Conservation (phyloP, 257 asterid species). For the Nicotiana benthamiana region DNA sequence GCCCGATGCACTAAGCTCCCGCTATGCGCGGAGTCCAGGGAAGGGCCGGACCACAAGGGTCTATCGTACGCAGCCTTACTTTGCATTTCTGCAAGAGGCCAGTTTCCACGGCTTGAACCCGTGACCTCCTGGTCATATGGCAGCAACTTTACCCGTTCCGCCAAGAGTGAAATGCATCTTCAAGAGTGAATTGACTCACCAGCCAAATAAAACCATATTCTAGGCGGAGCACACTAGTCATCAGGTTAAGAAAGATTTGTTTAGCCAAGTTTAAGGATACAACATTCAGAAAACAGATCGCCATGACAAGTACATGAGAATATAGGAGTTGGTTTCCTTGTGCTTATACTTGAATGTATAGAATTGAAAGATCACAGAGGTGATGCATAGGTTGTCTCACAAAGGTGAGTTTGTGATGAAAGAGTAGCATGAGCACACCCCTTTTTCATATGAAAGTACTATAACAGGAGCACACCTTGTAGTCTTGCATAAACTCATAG, state of each 20-base stretch:
- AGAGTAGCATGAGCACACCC: neutral
- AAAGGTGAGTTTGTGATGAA: neutral
- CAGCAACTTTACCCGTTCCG: too few relatives aligned
- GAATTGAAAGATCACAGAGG: neutral
- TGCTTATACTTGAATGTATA: slow-evolving; percentile 1
- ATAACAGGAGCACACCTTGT: slow-evolving; percentile 51
- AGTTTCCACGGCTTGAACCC: too few relatives aligned
- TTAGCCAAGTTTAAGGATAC: neutral
- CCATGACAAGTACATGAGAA: neutral
- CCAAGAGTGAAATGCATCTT: neutral
- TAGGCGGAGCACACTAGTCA: neutral
- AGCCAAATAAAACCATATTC: neutral
- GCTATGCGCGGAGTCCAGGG: too few relatives aligned
- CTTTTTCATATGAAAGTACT: neutral
- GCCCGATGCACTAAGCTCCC: too few relatives aligned
- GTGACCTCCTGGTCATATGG: too few relatives aligned
- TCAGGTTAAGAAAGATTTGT: neutral
- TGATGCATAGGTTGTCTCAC: neutral
- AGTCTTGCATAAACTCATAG: slow-evolving; percentile 98
- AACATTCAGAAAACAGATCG: neutral
- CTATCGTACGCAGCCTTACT: too few relatives aligned
- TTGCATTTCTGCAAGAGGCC: too few relatives aligned
- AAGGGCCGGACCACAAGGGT: too few relatives aligned
- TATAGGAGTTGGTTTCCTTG: neutral
- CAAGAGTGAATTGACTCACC: neutral